Percentiles rank a stretch among this genome's conserved stretches.
These are phyloP conservation scores for Nakazawaea populi DNA, from an alignment of 805 yeast genomes.

Conservation along the genomic window DNA sequence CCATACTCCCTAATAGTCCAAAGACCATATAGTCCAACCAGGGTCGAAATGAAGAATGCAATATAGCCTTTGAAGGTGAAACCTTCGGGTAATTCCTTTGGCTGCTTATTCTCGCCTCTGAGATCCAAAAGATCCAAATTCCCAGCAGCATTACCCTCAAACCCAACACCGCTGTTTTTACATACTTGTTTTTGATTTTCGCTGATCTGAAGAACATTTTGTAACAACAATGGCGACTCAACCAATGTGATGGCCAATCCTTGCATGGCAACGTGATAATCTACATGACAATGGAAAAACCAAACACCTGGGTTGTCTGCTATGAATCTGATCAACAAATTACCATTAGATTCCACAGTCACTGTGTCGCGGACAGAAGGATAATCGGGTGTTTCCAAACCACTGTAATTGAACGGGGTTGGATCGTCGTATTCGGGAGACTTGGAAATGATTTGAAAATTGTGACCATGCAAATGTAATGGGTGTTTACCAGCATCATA, in stretches of 20 bases:
- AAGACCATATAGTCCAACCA: slow-evolving; percentile 56
- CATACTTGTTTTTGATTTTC: slow-evolving; percentile 48
- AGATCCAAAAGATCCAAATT: slow-evolving; percentile 47
- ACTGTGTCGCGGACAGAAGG: slow-evolving; percentile 73
- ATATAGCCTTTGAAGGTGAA: slow-evolving; percentile 67
- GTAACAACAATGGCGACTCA: slow-evolving; percentile 60
- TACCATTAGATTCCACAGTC: slow-evolving; percentile 60
- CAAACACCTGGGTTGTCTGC: slow-evolving; percentile 92
- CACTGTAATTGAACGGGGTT: slow-evolving; percentile 41
- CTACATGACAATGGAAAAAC: slow-evolving; percentile 91
- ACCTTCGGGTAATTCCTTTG: slow-evolving; percentile 59
- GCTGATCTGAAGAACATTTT: slow-evolving; percentile 35
- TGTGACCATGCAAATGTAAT: slow-evolving; percentile 74
- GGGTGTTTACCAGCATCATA: slow-evolving; percentile 77
- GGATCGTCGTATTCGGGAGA: slow-evolving; percentile 49
- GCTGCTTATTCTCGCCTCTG: slow-evolving; percentile 55
- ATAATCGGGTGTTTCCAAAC: slow-evolving; percentile 41
- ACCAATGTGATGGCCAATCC: slow-evolving; percentile 69
- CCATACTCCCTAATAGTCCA: slow-evolving; percentile 58
- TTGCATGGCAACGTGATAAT: slow-evolving; percentile 72
- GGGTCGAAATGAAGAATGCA: slow-evolving; percentile 49
- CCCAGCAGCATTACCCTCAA: slow-evolving; percentile 73
- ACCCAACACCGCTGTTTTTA: slow-evolving; percentile 35
- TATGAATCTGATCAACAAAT: slow-evolving; percentile 61
- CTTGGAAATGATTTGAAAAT: slow-evolving; percentile 55